phyloP scores from a whole-genome alignment of 2,329 filamentous ascomycete genomes.

The Trichophyton schoenleinii region DNA sequence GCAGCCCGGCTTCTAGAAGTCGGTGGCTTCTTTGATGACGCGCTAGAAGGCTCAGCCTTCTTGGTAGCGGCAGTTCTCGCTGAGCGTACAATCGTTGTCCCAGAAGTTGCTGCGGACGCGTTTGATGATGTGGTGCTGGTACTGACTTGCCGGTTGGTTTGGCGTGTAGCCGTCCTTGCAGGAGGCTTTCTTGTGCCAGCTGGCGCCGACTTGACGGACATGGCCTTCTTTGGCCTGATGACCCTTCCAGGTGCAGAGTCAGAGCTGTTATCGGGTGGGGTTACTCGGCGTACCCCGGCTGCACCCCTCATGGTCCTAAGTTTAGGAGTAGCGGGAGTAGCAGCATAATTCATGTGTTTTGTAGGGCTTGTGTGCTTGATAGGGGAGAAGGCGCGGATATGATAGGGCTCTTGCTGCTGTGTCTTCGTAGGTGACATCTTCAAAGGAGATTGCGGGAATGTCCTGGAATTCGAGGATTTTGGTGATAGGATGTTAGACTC shows the following conservation, averaged over 20 bases:
- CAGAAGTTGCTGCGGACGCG: slow-evolving; percentile 28
- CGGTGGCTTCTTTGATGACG: slow-evolving; percentile 5
- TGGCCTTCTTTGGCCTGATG: slow-evolving; percentile 4
- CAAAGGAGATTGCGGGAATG: slow-evolving; percentile 46
- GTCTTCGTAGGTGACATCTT: slow-evolving; percentile 26
- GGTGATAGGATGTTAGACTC: slow-evolving; percentile 61
- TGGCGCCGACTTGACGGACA: slow-evolving; percentile 14
- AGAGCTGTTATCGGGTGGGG: slow-evolving; percentile 3
- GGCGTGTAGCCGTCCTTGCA: slow-evolving; percentile 28
- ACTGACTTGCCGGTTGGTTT: slow-evolving; percentile 25
- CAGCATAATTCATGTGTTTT: slow-evolving; percentile 12
- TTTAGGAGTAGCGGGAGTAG: not conserved
- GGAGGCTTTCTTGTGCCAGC: slow-evolving; percentile 21
- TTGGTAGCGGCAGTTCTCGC: slow-evolving; percentile 19
- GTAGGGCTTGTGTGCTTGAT: slow-evolving; percentile 42
- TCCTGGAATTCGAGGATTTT: slow-evolving; percentile 66
- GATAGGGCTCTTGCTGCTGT: slow-evolving; percentile 41
- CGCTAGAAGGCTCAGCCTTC: slow-evolving; percentile 18
- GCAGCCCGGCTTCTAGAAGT: slow-evolving; percentile 16
- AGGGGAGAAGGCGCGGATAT: slow-evolving; percentile 49
- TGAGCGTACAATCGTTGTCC: slow-evolving; percentile 27
- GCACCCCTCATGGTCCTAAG: slow-evolving; percentile 4
- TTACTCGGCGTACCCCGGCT: slow-evolving; percentile 4
- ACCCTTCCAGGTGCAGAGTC: slow-evolving; percentile 5
- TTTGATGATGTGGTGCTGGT: slow-evolving; percentile 24